Percentiles rank a stretch among this genome's conserved stretches.
These are phyloP conservation scores for Dryas integrifolia DNA, from an alignment of 331 rosid genomes.

Conservation along the genomic window DNA sequence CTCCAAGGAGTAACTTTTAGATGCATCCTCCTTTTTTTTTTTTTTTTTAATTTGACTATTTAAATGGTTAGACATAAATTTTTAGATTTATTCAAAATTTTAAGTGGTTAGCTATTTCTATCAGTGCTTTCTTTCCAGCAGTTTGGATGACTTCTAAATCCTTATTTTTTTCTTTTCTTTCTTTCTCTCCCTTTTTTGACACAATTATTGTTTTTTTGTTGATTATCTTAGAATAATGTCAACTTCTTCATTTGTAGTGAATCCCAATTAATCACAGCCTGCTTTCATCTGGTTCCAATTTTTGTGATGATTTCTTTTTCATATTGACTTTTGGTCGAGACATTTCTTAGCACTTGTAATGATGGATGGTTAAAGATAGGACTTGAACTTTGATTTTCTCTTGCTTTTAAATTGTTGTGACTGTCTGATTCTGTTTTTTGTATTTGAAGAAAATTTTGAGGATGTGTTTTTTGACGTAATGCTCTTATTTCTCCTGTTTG, in stretches of 20 bases:
- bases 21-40: background rate
- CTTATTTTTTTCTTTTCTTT: no score
- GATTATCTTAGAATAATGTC: background rate
- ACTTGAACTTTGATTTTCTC: background rate
- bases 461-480: background rate
- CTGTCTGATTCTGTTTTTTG: background rate
- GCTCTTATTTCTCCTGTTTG: background rate
- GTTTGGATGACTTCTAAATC: background rate
- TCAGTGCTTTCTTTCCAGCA: background rate
- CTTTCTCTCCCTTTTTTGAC: background rate
- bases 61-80: no score
- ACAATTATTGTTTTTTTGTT: no score
- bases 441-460: background rate
- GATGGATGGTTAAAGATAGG: background rate
- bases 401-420: background rate
- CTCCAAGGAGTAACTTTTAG: background rate
- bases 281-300: background rate
- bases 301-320: background rate
- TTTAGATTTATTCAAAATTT: background rate
- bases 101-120: background rate
- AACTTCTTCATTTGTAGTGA: background rate
- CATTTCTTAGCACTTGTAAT: background rate
- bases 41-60: background rate
- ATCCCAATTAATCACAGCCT: background rate
- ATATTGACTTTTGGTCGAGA: background rate